Percentiles rank a stretch among this genome's conserved stretches.
Evolutionary conservation across 768 basidiomycete genomes (phyloP).

Genomic region (Brasilioporus rufonigricans): DNA sequence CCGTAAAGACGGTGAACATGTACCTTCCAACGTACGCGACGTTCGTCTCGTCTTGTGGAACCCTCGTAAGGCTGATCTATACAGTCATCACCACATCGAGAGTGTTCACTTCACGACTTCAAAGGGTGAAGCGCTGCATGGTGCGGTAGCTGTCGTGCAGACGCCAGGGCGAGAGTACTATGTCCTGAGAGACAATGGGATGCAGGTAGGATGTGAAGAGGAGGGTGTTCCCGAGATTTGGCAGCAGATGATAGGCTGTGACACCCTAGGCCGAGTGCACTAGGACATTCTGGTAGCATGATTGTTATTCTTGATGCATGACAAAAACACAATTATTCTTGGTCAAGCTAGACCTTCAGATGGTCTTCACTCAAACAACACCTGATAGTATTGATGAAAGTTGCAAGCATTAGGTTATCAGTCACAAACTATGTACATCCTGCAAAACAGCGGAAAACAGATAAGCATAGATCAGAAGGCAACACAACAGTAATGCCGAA

Average conservation of each 20-base stretch:
- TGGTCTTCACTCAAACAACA: too few species aligned
- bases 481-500: too few species aligned
- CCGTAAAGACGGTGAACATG: conserved; percentile 49
- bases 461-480: too few species aligned
- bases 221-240: conserved; percentile 64
- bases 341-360: too few species aligned
- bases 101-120: conserved; percentile 62
- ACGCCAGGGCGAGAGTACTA: conserved; percentile 68
- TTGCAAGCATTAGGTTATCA: too few species aligned
- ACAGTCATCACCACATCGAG: conserved; percentile 74
- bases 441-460: too few species aligned
- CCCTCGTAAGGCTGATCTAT: neutral
- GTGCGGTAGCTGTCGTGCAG: conserved; percentile 66
- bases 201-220: conserved; percentile 76
- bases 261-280: conserved; percentile 15
- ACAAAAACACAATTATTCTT: too few species aligned
- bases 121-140: conserved; percentile 47
- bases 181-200: conserved; percentile 70
- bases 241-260: conserved; percentile 57
- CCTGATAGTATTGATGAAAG: too few species aligned
- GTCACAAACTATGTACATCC: too few species aligned
- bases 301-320: too few species aligned
- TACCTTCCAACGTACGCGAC: conserved; percentile 63
- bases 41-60: neutral
- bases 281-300: neutral